Base-by-base conservation (phyloP, 805 yeast genomes). In the Suhomyces vadensis region DNA sequence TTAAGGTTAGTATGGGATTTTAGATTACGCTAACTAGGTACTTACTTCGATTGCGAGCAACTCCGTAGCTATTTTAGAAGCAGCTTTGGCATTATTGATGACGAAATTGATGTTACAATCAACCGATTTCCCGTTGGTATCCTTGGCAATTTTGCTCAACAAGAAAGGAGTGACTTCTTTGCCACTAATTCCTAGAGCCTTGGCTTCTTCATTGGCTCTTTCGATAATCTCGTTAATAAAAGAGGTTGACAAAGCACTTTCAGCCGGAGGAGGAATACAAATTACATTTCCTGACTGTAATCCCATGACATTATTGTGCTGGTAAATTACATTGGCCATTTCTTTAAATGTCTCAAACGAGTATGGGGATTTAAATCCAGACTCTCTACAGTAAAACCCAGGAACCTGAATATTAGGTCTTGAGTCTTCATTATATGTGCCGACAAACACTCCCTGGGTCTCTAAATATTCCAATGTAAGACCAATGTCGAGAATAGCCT, bases 361-460 rank as follows among this genome's bases (percentile, higher is more conserved):
- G 58, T 79, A 85, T 0, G 95, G 95, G 1, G 94, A 84, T 39
- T 52, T 51, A 3, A 83, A 78, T 1, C 92, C 91, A 1, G 95
- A 85, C 48, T 85, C 87, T 36, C 87, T 67, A 17, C 87, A 77
- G 62, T 84, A 89, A 54, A 89, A 89, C 0, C 96, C 96, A 0
- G 97, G 97, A 17, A 89, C 71, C 39, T 69, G 61, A 23, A 67
- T 56, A 8, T 35, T 25, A 26, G 72, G 67, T 3, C 77, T 64
- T 0, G 80, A 79, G 9, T 52, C 53, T 5, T 78, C 77, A 10
- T 83, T 82, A 47, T 64, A 65, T 0, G 96, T 89, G 4, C 84
- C 78, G 6, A 89, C 95, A 54, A 84, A 85, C 0, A 89, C 95
- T 10, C 97, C 97, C 63, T 88, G 90, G 0, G 97, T 89, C 61